Evolutionary conservation across 2,329 filamentous ascomycete genomes (phyloP), one percentile per base, ranked within the genome.

Genomic region (Trichoderma cornu-damae): DNA sequence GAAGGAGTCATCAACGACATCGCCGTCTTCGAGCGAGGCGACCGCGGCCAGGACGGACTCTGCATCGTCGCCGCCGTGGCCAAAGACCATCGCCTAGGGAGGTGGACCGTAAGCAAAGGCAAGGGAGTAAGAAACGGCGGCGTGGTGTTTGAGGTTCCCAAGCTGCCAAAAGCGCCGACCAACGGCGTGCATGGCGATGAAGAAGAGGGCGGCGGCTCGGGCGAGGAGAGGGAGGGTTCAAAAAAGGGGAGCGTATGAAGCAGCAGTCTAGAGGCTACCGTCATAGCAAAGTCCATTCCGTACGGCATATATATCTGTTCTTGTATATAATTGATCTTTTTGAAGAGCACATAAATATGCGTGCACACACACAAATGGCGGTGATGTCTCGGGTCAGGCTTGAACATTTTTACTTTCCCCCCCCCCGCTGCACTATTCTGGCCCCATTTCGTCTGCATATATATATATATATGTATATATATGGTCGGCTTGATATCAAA

Each of bases 1-100:
- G 82, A 81, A 65, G 94, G 94, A 40, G 79, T 97, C 6, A 79
- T 99, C 63, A 99, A 97, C 68, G 91, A 89, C 64, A 86, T 99
- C 59, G 84, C 89, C 1, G 81, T 96, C 12, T 91, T 94, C 64
- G 94, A 97, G 71, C 81, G 89, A 16, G 90, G 91, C 3, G 87
- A 90, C 16, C 78, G 86, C 59, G 89, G 87, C 30, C 84, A 82
- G 63, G 83, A 88, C 57, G 91, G 91, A 1, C 73, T 96, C 2
- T 93, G 89, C 65, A 81, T 97, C 26, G 86, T 95, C 11, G 89
- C 86, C n/a, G 94, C 87, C 14, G 81, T 96, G 1, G 91, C 89
- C 34, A 93, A 89, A 67, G 90, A 96, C 72, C 88, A 92, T 71
- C 83, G 90, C 43, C 76, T 96, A 40, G 94, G 91, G 3, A 80